Conservation (phyloP, 768 basidiomycete genomes). For the Peribolospora baueri region DNA sequence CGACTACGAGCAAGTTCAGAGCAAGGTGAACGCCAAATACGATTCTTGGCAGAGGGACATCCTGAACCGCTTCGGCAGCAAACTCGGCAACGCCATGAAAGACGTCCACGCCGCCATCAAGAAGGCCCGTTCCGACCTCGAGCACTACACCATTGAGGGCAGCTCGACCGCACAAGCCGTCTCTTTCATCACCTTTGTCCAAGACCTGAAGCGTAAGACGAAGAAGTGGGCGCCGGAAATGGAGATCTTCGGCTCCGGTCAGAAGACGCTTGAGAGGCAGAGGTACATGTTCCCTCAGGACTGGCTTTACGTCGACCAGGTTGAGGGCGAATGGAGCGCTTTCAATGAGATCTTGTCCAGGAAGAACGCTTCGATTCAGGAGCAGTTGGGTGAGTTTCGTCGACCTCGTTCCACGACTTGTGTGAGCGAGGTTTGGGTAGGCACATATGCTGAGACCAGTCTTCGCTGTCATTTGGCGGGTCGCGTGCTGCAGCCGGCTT, state of each 20-base stretch:
- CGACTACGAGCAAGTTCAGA: constrained; percentile 94
- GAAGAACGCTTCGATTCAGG: constrained; percentile 95
- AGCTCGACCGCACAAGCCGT: constrained; percentile 88
- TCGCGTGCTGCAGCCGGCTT: constrained; percentile 43
- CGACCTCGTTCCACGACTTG: background rate
- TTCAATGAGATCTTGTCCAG: constrained; percentile 93
- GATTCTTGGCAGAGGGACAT: constrained; percentile 96
- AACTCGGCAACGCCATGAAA: constrained; percentile 86
- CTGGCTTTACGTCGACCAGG: constrained; percentile 95
- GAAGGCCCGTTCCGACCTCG: constrained; percentile 83
- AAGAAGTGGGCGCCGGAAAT: constrained; percentile 93
- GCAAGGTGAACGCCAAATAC: constrained; percentile 93
- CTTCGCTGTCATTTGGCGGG: background rate
- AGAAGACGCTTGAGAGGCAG: constrained; percentile 91
- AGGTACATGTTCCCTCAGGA: constrained; percentile 89
- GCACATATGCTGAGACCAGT: no score
- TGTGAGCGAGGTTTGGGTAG: background rate
- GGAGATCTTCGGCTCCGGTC: constrained; percentile 75
- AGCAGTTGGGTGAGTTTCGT: constrained; percentile 58
- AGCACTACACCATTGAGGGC: constrained; percentile 88
- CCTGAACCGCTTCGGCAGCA: constrained; percentile 67
- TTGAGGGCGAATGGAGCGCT: constrained; percentile 92
- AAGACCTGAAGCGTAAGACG: constrained; percentile 92
- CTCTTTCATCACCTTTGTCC: constrained; percentile 96
- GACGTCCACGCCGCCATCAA: constrained; percentile 83